Evolutionary conservation across 2,329 filamentous ascomycete genomes (phyloP), one percentile per base, ranked within the genome.

Genomic region (Balansia obtecta): DNA sequence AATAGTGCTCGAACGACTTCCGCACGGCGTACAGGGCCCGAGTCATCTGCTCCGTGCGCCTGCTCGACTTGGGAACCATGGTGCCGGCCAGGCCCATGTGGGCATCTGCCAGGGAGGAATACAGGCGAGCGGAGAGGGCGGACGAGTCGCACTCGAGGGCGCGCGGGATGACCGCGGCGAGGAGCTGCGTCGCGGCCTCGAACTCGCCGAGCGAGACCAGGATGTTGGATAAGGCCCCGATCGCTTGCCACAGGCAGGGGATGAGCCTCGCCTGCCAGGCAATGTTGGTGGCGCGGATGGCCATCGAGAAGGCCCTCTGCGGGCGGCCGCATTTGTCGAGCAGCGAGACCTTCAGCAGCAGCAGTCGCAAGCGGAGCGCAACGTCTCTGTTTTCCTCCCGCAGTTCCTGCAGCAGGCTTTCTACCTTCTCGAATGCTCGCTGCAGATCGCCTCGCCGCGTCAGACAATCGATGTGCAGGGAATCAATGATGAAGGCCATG

Each of bases 1-100:
- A 77, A 62, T 79, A 94, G 54, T 82, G 76, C 33, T 71, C 69
- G 56, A 82, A 80, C 0, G 83, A 79, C 53, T 71, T 76, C 50
- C 85, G 79, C 45, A 86, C 72, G 32, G 81, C 79, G 38, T 74
- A 73, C 49, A 80, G 61, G 0, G 81, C 83, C 49, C 73, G 71
- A 8, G 73, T 75, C 59, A 86, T 64, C 56, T 76, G 73, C 59
- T 83, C 79, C 38, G 72, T 73, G 49, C 74, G 68, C 56, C 71
- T 71, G 8, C 65, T 65, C 5, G 71, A 71, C 60, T 64, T 66
- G 6, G 65, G 57, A 12, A 65, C 60, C 56, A 63, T 66, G 57
- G 70, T 61, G 37, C 87, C 84, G 0, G 87, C 88, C 54, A 86
- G 68, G 0, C 89, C 89, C 71, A 95, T 85, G 57, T 83, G 79